Evolutionary conservation across 495 filamentous ascomycete species (phyloP).

Genomic region (Amphirosellinia nigrospora): DNA sequence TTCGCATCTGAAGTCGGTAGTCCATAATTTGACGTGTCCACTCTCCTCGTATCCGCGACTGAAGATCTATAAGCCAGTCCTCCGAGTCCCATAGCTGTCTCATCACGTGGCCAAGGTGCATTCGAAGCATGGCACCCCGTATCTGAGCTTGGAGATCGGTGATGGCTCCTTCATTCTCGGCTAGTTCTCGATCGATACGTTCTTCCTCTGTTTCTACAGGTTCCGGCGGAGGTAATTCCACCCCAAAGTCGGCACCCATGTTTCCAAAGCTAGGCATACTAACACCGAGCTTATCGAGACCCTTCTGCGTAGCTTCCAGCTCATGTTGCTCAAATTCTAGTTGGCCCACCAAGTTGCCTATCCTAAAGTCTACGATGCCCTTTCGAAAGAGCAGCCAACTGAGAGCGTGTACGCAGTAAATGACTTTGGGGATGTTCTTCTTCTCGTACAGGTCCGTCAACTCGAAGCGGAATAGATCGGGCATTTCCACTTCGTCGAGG

Average conservation of each 20-base stretch:
- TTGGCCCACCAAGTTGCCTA: constrained; percentile 97
- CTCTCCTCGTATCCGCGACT: constrained; percentile 80
- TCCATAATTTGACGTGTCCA: constrained; percentile 72
- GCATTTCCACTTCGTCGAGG: constrained; percentile 89
- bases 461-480: constrained; percentile 98
- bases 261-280: constrained; percentile 98
- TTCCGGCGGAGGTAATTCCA: constrained; percentile 68
- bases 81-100: constrained; percentile 91
- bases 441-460: constrained; percentile 98
- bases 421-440: constrained; percentile 99
- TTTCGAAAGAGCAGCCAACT: constrained; percentile 96
- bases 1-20: constrained; percentile 79
- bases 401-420: constrained; percentile 96
- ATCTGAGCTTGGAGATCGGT: constrained; percentile 85
- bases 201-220: constrained; percentile 88
- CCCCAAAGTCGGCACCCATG: constrained; percentile 93
- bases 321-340: constrained; percentile 98
- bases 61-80: constrained; percentile 75
- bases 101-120: constrained; percentile 83
- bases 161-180: constrained; percentile 73
- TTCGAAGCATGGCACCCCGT: constrained; percentile 77
- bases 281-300: constrained; percentile 89
- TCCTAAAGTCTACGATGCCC: constrained; percentile 91
- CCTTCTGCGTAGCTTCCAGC: constrained; percentile 94
- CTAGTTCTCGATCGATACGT: constrained; percentile 81